Evolutionary conservation across 2,329 filamentous ascomycete species (phyloP).

Genomic region (Sclerotinia sclerotiorum): DNA sequence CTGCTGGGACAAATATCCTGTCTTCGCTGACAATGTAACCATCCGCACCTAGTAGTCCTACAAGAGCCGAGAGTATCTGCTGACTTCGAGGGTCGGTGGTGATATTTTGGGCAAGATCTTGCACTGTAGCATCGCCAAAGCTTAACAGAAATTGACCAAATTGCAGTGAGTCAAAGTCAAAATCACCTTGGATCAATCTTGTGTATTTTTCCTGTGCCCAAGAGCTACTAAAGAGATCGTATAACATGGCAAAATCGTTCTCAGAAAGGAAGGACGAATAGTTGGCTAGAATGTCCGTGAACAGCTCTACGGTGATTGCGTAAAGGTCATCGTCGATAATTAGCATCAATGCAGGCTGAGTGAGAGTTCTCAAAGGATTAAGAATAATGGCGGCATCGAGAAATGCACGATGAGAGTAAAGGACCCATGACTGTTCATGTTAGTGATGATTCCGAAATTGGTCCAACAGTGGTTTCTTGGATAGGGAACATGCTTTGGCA

Average conservation of each 20-base stretch:
- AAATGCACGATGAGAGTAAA: slow-evolving; percentile 67
- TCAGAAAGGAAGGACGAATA: slow-evolving; percentile 62
- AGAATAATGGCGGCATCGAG: slow-evolving; percentile 57
- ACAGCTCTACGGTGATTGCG: slow-evolving; percentile 60
- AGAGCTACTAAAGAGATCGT: slow-evolving; percentile 58
- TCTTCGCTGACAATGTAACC: slow-evolving; percentile 72
- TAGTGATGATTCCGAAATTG: slow-evolving; percentile 12
- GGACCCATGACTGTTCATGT: slow-evolving; percentile 63
- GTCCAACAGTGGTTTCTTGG: not conserved
- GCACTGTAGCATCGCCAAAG: slow-evolving; percentile 65
- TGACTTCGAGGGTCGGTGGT: slow-evolving; percentile 50
- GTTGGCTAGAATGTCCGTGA: slow-evolving; percentile 64
- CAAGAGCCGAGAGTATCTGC: slow-evolving; percentile 58
- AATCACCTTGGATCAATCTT: slow-evolving; percentile 57
- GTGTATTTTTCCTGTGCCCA: slow-evolving; percentile 60
- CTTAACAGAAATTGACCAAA: slow-evolving; percentile 67
- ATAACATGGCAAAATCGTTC: slow-evolving; percentile 57
- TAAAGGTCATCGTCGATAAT: slow-evolving; percentile 60
- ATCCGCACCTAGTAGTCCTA: slow-evolving; percentile 62
- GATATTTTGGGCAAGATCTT: slow-evolving; percentile 55
- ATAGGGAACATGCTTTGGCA: not conserved
- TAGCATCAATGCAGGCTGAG: slow-evolving; percentile 59
- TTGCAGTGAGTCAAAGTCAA: slow-evolving; percentile 62
- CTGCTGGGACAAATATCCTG: slow-evolving; percentile 66
- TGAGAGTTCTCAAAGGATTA: slow-evolving; percentile 58